Evolutionary conservation across 2,329 filamentous ascomycete species (phyloP).

Genomic region (Penicillium sp.): DNA sequence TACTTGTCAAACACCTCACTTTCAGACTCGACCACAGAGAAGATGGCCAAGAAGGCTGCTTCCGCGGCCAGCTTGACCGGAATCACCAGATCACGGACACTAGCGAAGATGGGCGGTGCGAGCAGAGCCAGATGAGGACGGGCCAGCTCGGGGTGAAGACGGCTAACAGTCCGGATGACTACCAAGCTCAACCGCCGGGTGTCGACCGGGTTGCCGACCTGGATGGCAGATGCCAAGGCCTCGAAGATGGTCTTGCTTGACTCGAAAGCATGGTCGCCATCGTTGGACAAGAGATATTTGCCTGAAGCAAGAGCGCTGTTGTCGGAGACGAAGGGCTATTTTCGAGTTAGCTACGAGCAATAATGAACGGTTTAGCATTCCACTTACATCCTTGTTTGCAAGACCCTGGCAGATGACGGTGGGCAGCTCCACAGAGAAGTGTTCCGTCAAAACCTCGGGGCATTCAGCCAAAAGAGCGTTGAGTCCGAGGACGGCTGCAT

Average conservation of each 20-base stretch:
- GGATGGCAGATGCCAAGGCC: constrained; percentile 69
- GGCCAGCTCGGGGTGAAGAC: constrained; percentile 74
- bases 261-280: constrained; percentile 63
- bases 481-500: constrained; percentile 77
- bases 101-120: constrained; percentile 80
- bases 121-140: constrained; percentile 77
- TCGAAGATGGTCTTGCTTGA: constrained; percentile 76
- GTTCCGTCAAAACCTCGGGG: constrained; percentile 64
- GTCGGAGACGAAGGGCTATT: constrained; percentile 75
- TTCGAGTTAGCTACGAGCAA: constrained; percentile 16
- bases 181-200: constrained; percentile 83
- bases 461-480: constrained; percentile 87
- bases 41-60: constrained; percentile 87
- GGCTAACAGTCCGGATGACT: constrained; percentile 78
- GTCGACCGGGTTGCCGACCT: constrained; percentile 75
- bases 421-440: constrained; percentile 70
- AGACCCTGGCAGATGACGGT: constrained; percentile 79
- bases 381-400: constrained; percentile 68
- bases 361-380: not conserved
- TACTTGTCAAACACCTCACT: constrained; percentile 86
- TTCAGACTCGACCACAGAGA: constrained; percentile 86
- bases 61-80: constrained; percentile 94
- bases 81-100: constrained; percentile 86
- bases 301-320: constrained; percentile 87
- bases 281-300: constrained; percentile 75